phyloP scores from a whole-genome alignment of 1,139 yeast species.

The Candida sp. region DNA sequence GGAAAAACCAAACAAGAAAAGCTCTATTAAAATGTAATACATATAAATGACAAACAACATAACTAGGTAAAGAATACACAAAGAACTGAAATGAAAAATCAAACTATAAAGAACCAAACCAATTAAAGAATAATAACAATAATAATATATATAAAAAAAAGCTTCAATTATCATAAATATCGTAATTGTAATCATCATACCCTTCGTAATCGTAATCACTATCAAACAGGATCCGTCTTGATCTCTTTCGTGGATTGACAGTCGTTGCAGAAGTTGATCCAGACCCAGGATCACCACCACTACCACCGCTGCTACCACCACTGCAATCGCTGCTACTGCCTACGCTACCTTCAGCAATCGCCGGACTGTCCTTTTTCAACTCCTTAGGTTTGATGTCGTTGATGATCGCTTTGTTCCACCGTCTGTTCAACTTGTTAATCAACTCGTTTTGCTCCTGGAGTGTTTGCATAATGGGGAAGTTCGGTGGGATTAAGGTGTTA shows the following conservation, averaged over 20 bases:
- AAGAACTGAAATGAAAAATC: neutral
- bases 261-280: neutral
- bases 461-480: constrained; percentile 14
- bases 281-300: neutral
- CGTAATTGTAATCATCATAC: constrained; percentile 18
- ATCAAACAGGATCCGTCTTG: constrained; percentile 24
- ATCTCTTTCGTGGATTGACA: constrained; percentile 19
- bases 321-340: neutral
- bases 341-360: neutral
- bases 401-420: constrained; percentile 35
- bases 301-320: neutral
- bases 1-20: too few relatives aligned
- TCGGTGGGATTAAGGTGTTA: constrained; percentile 7
- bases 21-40: too few relatives aligned
- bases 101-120: neutral
- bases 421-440: constrained; percentile 37
- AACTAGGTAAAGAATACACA: neutral
- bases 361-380: neutral
- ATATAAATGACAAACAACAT: neutral
- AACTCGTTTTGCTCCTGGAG: constrained; percentile 36
- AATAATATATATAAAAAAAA: constrained; percentile 2
- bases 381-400: constrained; percentile 6
- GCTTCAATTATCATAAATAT: constrained; percentile 11
- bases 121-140: neutral
- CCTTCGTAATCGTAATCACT: constrained; percentile 19